Evolutionary conservation across 441 rosid species (phyloP).

Genomic region (Pelargonium myrrhifolium): DNA sequence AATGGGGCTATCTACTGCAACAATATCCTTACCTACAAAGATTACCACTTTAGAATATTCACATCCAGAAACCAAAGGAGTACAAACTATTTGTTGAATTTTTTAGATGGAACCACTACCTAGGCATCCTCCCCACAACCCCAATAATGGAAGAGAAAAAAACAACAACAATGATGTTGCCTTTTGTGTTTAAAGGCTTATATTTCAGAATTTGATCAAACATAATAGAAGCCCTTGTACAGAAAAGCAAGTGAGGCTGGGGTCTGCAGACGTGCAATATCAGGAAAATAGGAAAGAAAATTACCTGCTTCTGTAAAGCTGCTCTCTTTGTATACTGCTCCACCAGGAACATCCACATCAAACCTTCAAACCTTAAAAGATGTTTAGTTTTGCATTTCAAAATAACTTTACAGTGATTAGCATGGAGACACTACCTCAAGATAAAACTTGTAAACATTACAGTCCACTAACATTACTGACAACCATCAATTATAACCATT

Average conservation of each 20-base stretch:
- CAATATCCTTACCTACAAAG: constrained; percentile 55
- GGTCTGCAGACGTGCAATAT: neutral
- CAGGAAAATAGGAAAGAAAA: neutral
- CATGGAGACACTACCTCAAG: neutral
- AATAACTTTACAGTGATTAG: neutral
- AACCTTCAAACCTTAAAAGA: constrained; percentile 41
- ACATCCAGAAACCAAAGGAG: neutral
- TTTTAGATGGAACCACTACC: neutral
- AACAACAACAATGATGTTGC: neutral
- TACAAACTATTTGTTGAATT: too few species aligned
- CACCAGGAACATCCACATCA: constrained; percentile 94
- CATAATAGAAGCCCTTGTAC: neutral
- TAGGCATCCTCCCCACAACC: neutral
- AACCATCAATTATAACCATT: neutral
- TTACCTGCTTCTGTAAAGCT: constrained; percentile 86
- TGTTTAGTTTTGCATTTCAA: neutral
- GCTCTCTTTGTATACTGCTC: constrained; percentile 76
- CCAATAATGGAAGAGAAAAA: neutral
- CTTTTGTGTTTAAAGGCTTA: neutral
- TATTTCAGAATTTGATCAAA: neutral
- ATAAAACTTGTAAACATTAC: neutral
- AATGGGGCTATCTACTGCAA: constrained; percentile 67
- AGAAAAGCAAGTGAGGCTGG: neutral
- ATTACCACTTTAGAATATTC: constrained; percentile 6
- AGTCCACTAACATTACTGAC: neutral